These are phyloP conservation scores for Trichosporon sp. DNA, from an alignment of 1,284 basidiomycete genomes.

Conservation along the genomic window DNA sequence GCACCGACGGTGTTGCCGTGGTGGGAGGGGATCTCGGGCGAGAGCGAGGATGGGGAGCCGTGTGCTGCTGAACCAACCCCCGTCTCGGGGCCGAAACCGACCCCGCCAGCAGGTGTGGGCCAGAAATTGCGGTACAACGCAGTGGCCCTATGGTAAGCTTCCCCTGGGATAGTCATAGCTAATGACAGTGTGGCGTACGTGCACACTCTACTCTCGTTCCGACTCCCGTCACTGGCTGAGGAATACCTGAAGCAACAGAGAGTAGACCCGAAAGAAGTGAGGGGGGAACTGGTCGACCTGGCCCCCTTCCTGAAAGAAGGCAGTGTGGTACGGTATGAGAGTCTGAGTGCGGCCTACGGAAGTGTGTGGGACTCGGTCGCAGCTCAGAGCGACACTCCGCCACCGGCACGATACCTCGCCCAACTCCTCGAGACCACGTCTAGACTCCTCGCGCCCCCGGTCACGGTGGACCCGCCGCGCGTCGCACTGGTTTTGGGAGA, in stretches of 20 bases:
- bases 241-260: constrained; percentile 25
- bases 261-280: constrained; percentile 30
- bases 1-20: constrained; percentile 28
- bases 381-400: constrained; percentile 2
- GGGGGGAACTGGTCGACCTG: constrained; percentile 34
- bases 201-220: constrained; percentile 43
- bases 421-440: constrained; percentile 38
- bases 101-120: constrained; percentile 37
- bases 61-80: constrained; percentile 28
- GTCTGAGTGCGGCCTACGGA: constrained; percentile 44
- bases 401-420: constrained; percentile 25
- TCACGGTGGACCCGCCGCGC: constrained; percentile 37
- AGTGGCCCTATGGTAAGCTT: constrained; percentile 48
- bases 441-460: constrained; percentile 45
- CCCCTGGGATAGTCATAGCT: neutral
- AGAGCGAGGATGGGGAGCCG: constrained; percentile 20
- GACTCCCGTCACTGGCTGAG: constrained; percentile 43
- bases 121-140: constrained; percentile 50
- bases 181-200: constrained; percentile 49
- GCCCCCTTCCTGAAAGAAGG: constrained; percentile 49
- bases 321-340: constrained; percentile 45
- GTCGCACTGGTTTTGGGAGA: constrained; percentile 42
- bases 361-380: constrained; percentile 47
- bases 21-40: constrained; percentile 29
- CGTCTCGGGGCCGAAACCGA: constrained; percentile 23